These are phyloP conservation scores for Oxyria digyna DNA, from an alignment of 148 eudicot species.

Conservation along the genomic window DNA sequence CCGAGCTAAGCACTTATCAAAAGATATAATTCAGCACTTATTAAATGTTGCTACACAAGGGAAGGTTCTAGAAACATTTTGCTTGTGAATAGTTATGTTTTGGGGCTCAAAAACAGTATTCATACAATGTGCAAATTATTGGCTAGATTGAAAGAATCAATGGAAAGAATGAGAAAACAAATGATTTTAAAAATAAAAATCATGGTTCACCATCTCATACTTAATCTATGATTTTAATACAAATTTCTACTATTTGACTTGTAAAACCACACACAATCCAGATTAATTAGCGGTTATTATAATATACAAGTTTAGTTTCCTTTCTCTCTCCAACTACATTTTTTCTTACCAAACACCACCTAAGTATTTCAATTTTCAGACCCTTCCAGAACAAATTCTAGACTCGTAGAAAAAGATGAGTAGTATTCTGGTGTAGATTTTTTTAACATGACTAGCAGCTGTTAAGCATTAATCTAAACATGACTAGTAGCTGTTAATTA, in stretches of 20 bases:
- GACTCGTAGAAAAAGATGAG: background rate
- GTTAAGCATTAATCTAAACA: background rate
- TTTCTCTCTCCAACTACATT: background rate
- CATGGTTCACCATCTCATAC: background rate
- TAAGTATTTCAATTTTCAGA: constrained; percentile 1
- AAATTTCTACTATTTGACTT: background rate
- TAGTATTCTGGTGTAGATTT: background rate
- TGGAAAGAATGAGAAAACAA: background rate
- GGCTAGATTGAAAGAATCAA: background rate
- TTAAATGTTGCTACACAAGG: no score
- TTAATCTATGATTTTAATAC: background rate
- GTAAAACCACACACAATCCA: background rate
- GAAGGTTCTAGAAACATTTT: background rate
- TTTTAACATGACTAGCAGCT: background rate
- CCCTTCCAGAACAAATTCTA: background rate
- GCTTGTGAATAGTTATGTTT: background rate
- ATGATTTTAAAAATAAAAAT: background rate
- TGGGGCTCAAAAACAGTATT: background rate
- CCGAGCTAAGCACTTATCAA: background rate
- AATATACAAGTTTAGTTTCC: background rate
- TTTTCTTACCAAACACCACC: background rate
- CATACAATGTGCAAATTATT: background rate
- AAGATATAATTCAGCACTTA: background rate
- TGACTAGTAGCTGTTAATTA: background rate
- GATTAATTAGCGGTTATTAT: background rate